Conservation (phyloP, 495 filamentous ascomycete species). For the Cercophora samala region DNA sequence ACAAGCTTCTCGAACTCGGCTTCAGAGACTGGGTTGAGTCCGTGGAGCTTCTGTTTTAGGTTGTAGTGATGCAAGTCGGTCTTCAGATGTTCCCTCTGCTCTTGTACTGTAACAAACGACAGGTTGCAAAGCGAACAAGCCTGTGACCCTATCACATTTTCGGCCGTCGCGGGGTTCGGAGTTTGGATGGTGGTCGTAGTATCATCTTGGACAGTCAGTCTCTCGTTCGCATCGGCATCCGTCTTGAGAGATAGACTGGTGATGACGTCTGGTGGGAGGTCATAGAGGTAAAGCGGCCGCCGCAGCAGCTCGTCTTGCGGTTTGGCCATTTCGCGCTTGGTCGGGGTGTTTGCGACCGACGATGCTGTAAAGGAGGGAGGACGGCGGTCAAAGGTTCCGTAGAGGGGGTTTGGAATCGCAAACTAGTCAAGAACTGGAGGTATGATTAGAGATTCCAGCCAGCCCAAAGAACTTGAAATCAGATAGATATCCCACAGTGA, state of each 20-base stretch:
- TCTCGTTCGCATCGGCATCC: slow-evolving; percentile 32
- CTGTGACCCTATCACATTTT: slow-evolving; percentile 58
- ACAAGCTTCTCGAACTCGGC: slow-evolving; percentile 79
- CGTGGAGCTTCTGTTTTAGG: slow-evolving; percentile 80
- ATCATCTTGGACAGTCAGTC: slow-evolving; percentile 32
- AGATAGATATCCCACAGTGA: no score
- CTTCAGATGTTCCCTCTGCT: slow-evolving; percentile 79
- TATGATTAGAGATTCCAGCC: no score
- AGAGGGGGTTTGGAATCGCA: neutral
- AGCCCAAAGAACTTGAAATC: no score
- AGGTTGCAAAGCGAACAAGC: slow-evolving; percentile 79
- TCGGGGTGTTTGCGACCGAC: neutral
- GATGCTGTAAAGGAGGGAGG: neutral
- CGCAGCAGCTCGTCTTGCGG: slow-evolving; percentile 38
- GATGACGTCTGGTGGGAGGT: slow-evolving; percentile 77
- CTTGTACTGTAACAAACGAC: slow-evolving; percentile 64
- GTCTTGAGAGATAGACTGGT: slow-evolving; percentile 61
- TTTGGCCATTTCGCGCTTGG: slow-evolving; percentile 27
- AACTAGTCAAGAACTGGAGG: neutral
- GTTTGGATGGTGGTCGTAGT: slow-evolving; percentile 29
- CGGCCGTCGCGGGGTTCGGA: slow-evolving; percentile 22
- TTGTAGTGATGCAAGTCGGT: slow-evolving; percentile 97
- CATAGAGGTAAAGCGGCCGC: slow-evolving; percentile 64
- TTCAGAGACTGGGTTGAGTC: slow-evolving; percentile 65
- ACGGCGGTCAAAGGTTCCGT: neutral